Conservation (phyloP, 257 asterid genomes). For the Solanum tarijense region DNA sequence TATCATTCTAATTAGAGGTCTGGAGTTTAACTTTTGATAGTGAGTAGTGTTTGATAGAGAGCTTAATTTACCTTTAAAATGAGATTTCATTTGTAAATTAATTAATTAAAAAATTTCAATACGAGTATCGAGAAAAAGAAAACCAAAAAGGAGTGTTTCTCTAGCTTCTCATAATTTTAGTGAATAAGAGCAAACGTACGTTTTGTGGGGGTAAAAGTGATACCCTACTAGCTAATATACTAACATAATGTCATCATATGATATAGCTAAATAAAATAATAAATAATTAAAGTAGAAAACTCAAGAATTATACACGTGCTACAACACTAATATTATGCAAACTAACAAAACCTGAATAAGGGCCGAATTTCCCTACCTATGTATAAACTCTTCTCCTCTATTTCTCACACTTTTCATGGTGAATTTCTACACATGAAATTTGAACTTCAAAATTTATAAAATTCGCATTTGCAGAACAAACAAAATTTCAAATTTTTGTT, state of each 20-base stretch:
- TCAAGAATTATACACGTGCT: background rate
- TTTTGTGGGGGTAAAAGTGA: background rate
- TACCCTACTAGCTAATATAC: background rate
- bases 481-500: background rate
- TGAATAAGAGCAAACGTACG: background rate
- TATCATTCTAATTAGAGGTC: background rate
- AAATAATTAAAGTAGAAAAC: too few relatives aligned
- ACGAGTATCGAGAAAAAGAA: background rate
- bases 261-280: too few relatives aligned
- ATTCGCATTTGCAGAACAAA: background rate
- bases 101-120: background rate
- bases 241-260: background rate
- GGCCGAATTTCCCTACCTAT: background rate
- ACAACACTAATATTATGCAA: background rate
- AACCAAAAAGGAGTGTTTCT: background rate
- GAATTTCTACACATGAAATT: background rate
- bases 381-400: background rate
- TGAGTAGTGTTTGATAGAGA: background rate
- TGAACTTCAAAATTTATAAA: background rate
- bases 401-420: background rate
- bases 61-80: background rate
- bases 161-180: background rate
- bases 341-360: background rate
- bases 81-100: background rate
- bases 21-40: background rate